Evolutionary conservation across 2,329 filamentous ascomycete species (phyloP).

Genomic region (Diplocarpon mali): DNA sequence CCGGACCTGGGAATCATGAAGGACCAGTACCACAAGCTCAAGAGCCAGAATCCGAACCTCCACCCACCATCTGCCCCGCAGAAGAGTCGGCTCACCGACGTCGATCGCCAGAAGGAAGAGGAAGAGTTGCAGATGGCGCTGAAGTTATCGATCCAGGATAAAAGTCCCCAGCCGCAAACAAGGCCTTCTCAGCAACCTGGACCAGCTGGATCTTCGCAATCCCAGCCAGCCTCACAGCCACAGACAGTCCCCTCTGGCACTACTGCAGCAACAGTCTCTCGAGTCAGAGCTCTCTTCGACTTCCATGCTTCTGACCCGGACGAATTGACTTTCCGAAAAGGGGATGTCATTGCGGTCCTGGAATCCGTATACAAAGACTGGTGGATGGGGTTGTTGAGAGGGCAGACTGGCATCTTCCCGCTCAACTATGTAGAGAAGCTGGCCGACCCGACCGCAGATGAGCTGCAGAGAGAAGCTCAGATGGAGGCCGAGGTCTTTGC

Average conservation of each 20-base stretch:
- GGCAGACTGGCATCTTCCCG: conserved; percentile 94
- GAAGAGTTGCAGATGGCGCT: conserved; percentile 95
- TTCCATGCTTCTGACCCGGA: conserved; percentile 90
- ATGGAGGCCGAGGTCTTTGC: conserved; percentile 80
- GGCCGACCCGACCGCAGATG: conserved; percentile 85
- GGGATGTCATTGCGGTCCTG: conserved; percentile 91
- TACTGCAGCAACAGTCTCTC: conserved; percentile 89
- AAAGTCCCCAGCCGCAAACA: conserved; percentile 47
- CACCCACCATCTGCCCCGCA: conserved; percentile 86
- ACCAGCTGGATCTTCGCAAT: conserved; percentile 29
- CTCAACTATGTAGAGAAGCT: conserved; percentile 98
- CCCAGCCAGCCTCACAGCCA: conserved; percentile 31
- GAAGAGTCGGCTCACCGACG: conserved; percentile 82
- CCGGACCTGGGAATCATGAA: conserved; percentile 95
- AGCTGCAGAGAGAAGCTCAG: conserved; percentile 87
- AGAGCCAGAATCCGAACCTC: conserved; percentile 74
- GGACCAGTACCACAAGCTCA: conserved; percentile 81
- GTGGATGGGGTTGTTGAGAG: conserved; percentile 94
- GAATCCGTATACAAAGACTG: conserved; percentile 99
- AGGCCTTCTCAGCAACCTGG: conserved; percentile 28
- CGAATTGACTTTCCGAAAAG: conserved; percentile 91
- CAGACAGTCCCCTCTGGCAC: conserved; percentile 66
- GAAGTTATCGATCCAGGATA: conserved; percentile 84
- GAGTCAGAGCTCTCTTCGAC: conserved; percentile 87
- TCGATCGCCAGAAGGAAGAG: conserved; percentile 89